Evolutionary conservation across 345 rosid species (phyloP).

Genomic region (Dovyalis caffra): DNA sequence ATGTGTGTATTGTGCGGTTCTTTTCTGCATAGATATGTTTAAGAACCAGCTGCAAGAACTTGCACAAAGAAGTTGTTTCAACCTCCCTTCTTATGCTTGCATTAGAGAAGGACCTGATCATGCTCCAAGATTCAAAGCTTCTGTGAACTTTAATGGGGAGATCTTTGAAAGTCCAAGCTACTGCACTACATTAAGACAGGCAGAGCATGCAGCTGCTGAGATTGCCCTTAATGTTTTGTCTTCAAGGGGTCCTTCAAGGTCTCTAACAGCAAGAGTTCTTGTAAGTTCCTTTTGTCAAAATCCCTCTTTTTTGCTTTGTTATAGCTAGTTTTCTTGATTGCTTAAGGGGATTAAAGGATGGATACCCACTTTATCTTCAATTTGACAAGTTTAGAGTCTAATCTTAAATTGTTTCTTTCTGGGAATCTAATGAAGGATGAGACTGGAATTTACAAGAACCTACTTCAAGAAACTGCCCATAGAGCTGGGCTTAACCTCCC

Average conservation of each 20-base stretch:
- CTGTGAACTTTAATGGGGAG: slow-evolving; percentile 74
- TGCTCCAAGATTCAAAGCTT: slow-evolving; percentile 81
- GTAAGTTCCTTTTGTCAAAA: slow-evolving; percentile 34
- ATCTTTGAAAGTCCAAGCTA: slow-evolving; percentile 58
- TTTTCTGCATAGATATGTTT: slow-evolving; percentile 42
- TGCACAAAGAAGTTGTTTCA: slow-evolving; percentile 81
- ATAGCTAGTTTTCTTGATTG: background rate
- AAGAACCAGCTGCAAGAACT: slow-evolving; percentile 77
- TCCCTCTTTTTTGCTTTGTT: background rate
- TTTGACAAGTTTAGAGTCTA: background rate
- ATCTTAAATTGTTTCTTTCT: background rate
- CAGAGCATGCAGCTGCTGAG: slow-evolving; percentile 76
- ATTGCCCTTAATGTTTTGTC: slow-evolving; percentile 60
- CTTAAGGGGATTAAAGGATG: background rate
- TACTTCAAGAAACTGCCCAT: slow-evolving; percentile 75
- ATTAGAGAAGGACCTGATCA: slow-evolving; percentile 78
- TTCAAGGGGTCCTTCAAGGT: slow-evolving; percentile 63
- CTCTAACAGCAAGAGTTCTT: slow-evolving; percentile 63
- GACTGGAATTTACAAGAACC: slow-evolving; percentile 74
- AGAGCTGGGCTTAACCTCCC: slow-evolving; percentile 72
- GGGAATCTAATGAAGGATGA: slow-evolving; percentile 50
- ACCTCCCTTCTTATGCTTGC: slow-evolving; percentile 67
- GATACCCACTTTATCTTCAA: background rate
- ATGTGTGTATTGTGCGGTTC: background rate
- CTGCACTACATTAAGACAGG: slow-evolving; percentile 62